Conservation (phyloP, 1,284 basidiomycete species). For the Polyporus tsugae region DNA sequence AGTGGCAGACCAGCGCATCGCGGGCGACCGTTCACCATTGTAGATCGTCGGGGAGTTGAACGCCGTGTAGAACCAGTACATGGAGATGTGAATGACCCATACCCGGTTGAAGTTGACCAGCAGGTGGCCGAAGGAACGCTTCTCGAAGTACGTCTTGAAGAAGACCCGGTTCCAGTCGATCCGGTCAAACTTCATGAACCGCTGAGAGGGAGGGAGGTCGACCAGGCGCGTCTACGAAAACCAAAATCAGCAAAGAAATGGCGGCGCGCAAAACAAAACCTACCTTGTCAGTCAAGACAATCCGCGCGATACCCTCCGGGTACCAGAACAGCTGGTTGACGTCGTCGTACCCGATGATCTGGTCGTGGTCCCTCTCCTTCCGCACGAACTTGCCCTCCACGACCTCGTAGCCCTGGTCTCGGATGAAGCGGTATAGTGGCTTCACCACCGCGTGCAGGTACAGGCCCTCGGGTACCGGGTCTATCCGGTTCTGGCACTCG, state of each 20-base stretch:
- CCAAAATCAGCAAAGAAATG: not conserved
- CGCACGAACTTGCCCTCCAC: constrained; percentile 95
- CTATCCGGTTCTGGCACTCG: constrained; percentile 96
- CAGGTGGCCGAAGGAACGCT: constrained; percentile 92
- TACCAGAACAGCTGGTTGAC: constrained; percentile 99
- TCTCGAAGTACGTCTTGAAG: constrained; percentile 98
- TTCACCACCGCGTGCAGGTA: constrained; percentile 94
- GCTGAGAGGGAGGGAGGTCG: constrained; percentile 87
- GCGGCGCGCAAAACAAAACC: constrained; percentile 20
- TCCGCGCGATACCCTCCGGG: constrained; percentile 96
- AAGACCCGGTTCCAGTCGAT: constrained; percentile 95
- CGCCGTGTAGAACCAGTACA: constrained; percentile 95
- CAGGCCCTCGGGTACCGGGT: constrained; percentile 94
- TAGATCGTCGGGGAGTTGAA: constrained; percentile 94
- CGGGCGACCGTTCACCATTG: constrained; percentile 61
- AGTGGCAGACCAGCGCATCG: constrained; percentile 88
- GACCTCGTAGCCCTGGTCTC: constrained; percentile 98
- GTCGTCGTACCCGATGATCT: constrained; percentile 98
- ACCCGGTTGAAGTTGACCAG: constrained; percentile 98
- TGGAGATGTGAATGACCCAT: constrained; percentile 93
- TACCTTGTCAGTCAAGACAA: constrained; percentile 89
- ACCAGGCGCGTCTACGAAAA: constrained; percentile 79
- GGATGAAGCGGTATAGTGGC: constrained; percentile 96
- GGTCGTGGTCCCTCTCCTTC: constrained; percentile 92
- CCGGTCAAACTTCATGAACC: constrained; percentile 95